A percentile compares a stretch with the other conserved stretches of the same genome.
Conservation (phyloP, 495 filamentous ascomycete genomes). For the Cladorrhinum samala region DNA sequence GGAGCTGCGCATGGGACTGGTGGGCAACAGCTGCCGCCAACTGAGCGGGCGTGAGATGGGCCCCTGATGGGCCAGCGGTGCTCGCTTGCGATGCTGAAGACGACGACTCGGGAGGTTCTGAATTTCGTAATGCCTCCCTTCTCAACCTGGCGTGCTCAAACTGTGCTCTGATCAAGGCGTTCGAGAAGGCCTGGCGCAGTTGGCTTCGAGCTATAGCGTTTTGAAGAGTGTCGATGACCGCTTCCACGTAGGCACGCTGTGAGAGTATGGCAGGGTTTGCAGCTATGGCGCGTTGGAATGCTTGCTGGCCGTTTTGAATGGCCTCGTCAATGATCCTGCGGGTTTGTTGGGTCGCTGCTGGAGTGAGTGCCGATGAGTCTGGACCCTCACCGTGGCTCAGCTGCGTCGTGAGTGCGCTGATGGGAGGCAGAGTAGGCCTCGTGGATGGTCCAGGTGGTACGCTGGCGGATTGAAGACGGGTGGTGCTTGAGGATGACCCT, state of each 20-base stretch:
- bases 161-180: slow-evolving; percentile 36
- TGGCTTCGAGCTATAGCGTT: slow-evolving; percentile 35
- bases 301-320: slow-evolving; percentile 37
- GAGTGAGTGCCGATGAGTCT: background rate
- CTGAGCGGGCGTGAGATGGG: slow-evolving; percentile 6
- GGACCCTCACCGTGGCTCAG: background rate
- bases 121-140: slow-evolving; percentile 22
- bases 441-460: slow-evolving; percentile 3
- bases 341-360: slow-evolving; percentile 20
- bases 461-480: slow-evolving; percentile 5
- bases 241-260: slow-evolving; percentile 34
- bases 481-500: background rate
- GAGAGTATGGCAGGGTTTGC: slow-evolving; percentile 40
- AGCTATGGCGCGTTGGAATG: slow-evolving; percentile 37
- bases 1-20: slow-evolving; percentile 18
- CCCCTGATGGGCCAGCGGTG: background rate
- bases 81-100: background rate
- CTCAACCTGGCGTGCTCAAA: slow-evolving; percentile 32
- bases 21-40: slow-evolving; percentile 16
- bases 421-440: slow-evolving; percentile 2
- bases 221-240: slow-evolving; percentile 37
- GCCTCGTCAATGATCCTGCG: slow-evolving; percentile 37
- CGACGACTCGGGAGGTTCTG: slow-evolving; percentile 9
- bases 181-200: slow-evolving; percentile 37
- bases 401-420: slow-evolving; percentile 4